A percentile compares a stretch with the other conserved stretches of the same genome.
These are phyloP conservation scores for Ustilago vetiveriae DNA, from an alignment of 1,284 basidiomycete species.

Conservation along the genomic window DNA sequence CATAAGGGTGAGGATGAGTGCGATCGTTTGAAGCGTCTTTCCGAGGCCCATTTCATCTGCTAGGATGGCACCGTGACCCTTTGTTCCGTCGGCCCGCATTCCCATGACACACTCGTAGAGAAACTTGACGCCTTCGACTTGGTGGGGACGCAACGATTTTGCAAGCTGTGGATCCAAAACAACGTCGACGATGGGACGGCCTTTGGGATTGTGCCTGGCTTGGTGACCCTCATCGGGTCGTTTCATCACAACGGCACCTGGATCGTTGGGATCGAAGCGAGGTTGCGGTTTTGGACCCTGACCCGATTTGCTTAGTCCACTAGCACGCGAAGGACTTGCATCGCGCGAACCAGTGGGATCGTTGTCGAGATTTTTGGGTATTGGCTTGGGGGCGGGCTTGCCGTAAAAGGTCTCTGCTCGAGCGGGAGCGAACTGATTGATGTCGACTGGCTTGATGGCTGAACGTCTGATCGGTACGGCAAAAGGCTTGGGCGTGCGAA, in stretches of 20 bases:
- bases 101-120: slow-evolving; percentile 94
- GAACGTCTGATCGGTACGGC: slow-evolving; percentile 26
- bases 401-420: slow-evolving; percentile 45
- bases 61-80: slow-evolving; percentile 87
- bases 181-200: slow-evolving; percentile 70
- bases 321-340: slow-evolving; percentile 24
- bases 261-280: slow-evolving; percentile 52
- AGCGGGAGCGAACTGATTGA: slow-evolving; percentile 38
- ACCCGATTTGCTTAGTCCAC: slow-evolving; percentile 36
- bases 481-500: slow-evolving; percentile 33
- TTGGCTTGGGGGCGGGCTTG: slow-evolving; percentile 16
- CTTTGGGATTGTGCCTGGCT: slow-evolving; percentile 75
- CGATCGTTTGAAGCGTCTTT: slow-evolving; percentile 65
- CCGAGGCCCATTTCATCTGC: slow-evolving; percentile 92
- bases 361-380: slow-evolving; percentile 11
- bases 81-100: slow-evolving; percentile 84
- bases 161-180: slow-evolving; percentile 90
- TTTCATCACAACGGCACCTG: slow-evolving; percentile 85
- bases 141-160: slow-evolving; percentile 93
- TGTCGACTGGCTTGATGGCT: slow-evolving; percentile 37
- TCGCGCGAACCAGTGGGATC: slow-evolving; percentile 5
- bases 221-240: slow-evolving; percentile 78
- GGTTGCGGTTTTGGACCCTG: slow-evolving; percentile 33
- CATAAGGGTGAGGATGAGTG: slow-evolving; percentile 60
- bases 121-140: slow-evolving; percentile 98